Base-by-base conservation (phyloP, 202 grass and related monocot genomes). In the Zizania palustris region DNA sequence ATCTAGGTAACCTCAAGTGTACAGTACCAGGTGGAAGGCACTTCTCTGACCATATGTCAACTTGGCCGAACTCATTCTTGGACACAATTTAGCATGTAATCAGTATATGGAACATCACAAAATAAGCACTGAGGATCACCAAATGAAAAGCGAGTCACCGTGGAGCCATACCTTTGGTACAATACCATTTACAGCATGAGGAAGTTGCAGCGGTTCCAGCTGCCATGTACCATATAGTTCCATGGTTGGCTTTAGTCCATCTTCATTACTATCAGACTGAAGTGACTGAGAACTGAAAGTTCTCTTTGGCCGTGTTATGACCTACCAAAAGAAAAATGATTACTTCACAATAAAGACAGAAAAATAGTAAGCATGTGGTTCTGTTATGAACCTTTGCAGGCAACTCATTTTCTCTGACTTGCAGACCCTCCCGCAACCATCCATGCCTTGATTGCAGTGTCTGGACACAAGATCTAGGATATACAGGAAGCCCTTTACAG, bases 41-140 rank as follows among this genome's bases (percentile, higher is more conserved):
- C 65, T 92, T 98, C 71, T 95, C 95, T 83, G 95, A 98, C 95
- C 95, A 98, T 68, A 90, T 85, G 41, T 98, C 91, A 65, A 98
- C 89, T 94, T 98, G 92, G 37, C 95, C 91, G 36, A 84, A 87
- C 70, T 95, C 95, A 84, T 95, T 98, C 95, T 98, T 65, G 53
- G 59, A 71, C 41, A 78, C 3, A 87, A 74, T 60, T 74, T 77
- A 77, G 65, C 21, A 86, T 66, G 58, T 41, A 42, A 53, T 90
- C 60, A 87, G 75, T 6, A 82, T 6, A 82, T 68, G 65, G 12
- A 73, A 40, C 63, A 67, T 44, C 67, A 74, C 15, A 54, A 80
- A 65, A 88, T 16, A 88, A 79, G 42, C 21, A 73, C 16, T 54
- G 6, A 62, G 50, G 20, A 61, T 44, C 66, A 62, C 43, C 3